phyloP scores from a whole-genome alignment of 495 filamentous ascomycete species.

The Podospora didyma region DNA sequence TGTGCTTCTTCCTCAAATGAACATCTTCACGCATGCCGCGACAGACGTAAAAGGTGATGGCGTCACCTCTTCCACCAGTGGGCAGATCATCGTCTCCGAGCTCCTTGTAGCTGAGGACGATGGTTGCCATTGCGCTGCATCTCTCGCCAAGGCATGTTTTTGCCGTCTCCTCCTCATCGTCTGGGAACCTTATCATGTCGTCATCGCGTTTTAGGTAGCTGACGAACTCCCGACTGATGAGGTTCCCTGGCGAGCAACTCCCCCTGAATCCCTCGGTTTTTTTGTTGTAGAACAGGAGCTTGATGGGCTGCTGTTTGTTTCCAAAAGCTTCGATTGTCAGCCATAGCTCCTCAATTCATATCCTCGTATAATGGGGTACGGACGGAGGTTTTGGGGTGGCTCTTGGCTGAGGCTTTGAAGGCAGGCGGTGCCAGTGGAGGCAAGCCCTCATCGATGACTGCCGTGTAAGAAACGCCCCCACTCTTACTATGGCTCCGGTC shows the following conservation, averaged over 20 bases:
- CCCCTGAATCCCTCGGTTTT: background rate
- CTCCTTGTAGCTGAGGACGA: background rate
- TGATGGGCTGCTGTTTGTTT: background rate
- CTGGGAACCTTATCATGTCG: background rate
- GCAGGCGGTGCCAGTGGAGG: no score
- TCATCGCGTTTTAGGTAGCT: background rate
- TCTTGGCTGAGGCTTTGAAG: no score
- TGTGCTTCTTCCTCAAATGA: background rate
- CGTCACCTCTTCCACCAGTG: background rate
- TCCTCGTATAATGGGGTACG: no score
- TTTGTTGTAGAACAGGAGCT: background rate
- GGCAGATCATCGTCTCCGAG: background rate
- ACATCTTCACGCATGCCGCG: background rate
- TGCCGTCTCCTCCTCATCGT: background rate
- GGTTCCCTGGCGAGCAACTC: background rate
- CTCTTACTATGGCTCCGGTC: no score
- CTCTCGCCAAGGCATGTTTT: background rate
- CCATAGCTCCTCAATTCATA: no score
- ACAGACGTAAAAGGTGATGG: background rate
- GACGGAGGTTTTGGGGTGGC: no score
- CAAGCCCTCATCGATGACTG: no score
- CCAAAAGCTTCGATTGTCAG: no score
- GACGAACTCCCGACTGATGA: background rate
- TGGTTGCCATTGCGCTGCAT: background rate
- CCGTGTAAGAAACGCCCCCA: no score